Conservation (phyloP, 345 rosid species). For the Psidium guajava region DNA sequence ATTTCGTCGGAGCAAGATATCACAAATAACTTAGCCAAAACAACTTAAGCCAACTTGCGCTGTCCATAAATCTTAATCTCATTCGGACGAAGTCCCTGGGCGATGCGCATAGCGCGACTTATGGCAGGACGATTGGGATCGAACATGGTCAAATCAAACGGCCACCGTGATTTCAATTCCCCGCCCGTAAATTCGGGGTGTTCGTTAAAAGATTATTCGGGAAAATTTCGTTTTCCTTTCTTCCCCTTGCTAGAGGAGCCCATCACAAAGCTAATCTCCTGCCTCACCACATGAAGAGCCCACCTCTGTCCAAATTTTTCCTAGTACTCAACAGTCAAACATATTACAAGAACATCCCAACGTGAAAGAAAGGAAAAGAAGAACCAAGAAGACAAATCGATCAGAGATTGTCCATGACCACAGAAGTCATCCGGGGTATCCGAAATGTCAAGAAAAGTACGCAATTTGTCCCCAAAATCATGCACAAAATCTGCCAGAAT, state of each 20-base stretch:
- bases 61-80: neutral
- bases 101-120: neutral
- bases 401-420: neutral
- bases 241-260: neutral
- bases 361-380: neutral
- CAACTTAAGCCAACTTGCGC: neutral
- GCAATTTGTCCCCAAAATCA: conserved; percentile 4
- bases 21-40: neutral
- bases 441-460: neutral
- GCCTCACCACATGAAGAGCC: neutral
- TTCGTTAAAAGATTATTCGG: neutral
- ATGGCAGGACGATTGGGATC: neutral
- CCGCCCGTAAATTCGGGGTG: neutral
- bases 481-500: conserved; percentile 13
- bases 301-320: neutral
- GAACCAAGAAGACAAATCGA: neutral
- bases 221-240: neutral
- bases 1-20: neutral
- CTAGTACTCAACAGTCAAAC: neutral
- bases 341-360: neutral
- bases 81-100: neutral
- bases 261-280: neutral
- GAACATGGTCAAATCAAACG: neutral
- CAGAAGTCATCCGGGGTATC: neutral
- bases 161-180: neutral